A percentile compares a stretch with the other conserved stretches of the same genome.
These are phyloP conservation scores for Rhynchospora pubera DNA, from an alignment of 176 grass and related monocot genomes.

Conservation along the genomic window DNA sequence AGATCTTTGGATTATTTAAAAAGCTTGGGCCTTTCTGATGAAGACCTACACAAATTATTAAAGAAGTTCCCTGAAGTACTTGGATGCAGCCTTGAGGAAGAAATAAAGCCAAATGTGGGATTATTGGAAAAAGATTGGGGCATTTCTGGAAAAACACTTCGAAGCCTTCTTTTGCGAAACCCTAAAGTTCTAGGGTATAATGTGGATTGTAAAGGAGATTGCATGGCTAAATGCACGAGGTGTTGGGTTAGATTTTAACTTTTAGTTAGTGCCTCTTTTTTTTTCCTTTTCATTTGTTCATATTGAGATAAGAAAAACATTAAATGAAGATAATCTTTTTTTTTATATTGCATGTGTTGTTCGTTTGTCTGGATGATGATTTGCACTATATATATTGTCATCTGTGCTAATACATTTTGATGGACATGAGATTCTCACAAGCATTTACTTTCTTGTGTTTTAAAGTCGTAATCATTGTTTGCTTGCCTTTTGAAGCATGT, in stretches of 20 bases:
- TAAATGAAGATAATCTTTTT: neutral
- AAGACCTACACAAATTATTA: conserved; percentile 67
- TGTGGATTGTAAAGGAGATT: conserved; percentile 87
- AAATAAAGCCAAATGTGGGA: conserved; percentile 62
- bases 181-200: conserved; percentile 89
- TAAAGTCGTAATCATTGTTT: too few relatives aligned
- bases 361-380: neutral
- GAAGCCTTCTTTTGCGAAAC: conserved; percentile 72
- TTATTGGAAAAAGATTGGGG: conserved; percentile 82
- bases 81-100: conserved; percentile 59
- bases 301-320: neutral
- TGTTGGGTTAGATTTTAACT: conserved; percentile 88
- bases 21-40: conserved; percentile 54
- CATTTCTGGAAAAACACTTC: conserved; percentile 63
- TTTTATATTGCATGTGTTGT: neutral
- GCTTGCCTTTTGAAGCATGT: too few relatives aligned
- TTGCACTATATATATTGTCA: neutral
- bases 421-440: neutral
- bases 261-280: neutral
- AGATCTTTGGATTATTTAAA: conserved; percentile 47
- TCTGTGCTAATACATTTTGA: neutral
- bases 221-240: conserved; percentile 69
- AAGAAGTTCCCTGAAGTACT: conserved; percentile 96
- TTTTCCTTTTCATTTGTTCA: neutral
- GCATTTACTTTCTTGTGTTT: too few relatives aligned